These are phyloP conservation scores for Olyra latifolia DNA, from an alignment of 176 grass and related monocot species.

Conservation along the genomic window DNA sequence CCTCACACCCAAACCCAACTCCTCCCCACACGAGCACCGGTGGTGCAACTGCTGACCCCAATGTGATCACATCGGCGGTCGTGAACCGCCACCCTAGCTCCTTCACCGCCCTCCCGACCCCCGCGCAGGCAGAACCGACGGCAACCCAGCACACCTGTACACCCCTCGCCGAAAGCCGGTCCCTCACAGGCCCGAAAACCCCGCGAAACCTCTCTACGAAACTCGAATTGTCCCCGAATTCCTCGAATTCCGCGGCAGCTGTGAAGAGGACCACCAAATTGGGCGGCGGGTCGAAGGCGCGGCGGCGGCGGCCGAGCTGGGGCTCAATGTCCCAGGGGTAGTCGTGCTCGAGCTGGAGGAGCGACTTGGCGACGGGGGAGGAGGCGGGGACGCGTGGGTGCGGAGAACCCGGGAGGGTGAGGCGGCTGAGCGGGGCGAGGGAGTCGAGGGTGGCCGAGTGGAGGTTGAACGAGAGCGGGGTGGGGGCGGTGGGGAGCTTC, in stretches of 20 bases:
- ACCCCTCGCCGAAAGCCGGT: slow-evolving; percentile 39
- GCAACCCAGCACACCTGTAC: slow-evolving; percentile 58
- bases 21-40: slow-evolving; percentile 49
- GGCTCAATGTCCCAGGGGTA: slow-evolving; percentile 58
- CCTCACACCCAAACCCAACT: slow-evolving; percentile 23
- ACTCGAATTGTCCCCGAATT: slow-evolving; percentile 4
- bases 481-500: slow-evolving; percentile 40
- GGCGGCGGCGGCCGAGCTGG: slow-evolving; percentile 10
- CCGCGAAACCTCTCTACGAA: slow-evolving; percentile 21
- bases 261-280: slow-evolving; percentile 64
- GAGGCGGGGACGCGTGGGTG: slow-evolving; percentile 29
- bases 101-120: slow-evolving; percentile 41
- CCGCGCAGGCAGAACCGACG: slow-evolving; percentile 4
- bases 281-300: slow-evolving; percentile 37
- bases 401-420: slow-evolving; percentile 15
- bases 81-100: slow-evolving; percentile 58
- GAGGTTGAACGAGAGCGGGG: slow-evolving; percentile 73
- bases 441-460: slow-evolving; percentile 48
- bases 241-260: slow-evolving; percentile 24
- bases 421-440: slow-evolving; percentile 39
- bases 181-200: slow-evolving; percentile 49
- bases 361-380: slow-evolving; percentile 53
- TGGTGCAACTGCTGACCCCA: slow-evolving; percentile 53
- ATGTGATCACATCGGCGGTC: slow-evolving; percentile 37
- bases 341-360: slow-evolving; percentile 77